phyloP scores from a whole-genome alignment of 2,329 filamentous ascomycete genomes.

The Aspergillus sergii region DNA sequence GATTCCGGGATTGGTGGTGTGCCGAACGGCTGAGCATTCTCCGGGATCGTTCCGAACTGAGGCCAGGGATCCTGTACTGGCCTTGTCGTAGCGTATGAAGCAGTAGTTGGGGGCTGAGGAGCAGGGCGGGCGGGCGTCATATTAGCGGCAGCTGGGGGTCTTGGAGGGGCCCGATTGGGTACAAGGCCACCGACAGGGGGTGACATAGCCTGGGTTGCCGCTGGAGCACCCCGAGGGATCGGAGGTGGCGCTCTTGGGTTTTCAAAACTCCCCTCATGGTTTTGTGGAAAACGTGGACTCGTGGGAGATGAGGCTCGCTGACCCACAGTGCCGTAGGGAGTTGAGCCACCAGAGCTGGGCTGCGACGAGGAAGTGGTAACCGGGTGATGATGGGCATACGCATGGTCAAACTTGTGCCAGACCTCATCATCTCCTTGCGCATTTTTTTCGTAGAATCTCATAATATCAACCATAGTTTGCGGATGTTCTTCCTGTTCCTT shows the following conservation, averaged over 20 bases:
- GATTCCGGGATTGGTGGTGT: slow-evolving; percentile 57
- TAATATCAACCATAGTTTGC: slow-evolving; percentile 91
- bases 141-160: slow-evolving; percentile 64
- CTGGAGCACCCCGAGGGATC: slow-evolving; percentile 61
- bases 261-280: slow-evolving; percentile 92
- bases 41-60: not conserved
- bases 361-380: slow-evolving; percentile 41
- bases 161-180: slow-evolving; percentile 82
- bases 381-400: slow-evolving; percentile 59
- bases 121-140: slow-evolving; percentile 46
- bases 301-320: slow-evolving; percentile 74
- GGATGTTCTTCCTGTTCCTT: slow-evolving; percentile 95
- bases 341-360: slow-evolving; percentile 45
- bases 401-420: slow-evolving; percentile 95
- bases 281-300: slow-evolving; percentile 85
- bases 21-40: slow-evolving; percentile 39
- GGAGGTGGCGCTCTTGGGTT: slow-evolving; percentile 93
- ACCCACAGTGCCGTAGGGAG: slow-evolving; percentile 54
- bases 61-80: slow-evolving; percentile 57
- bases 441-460: slow-evolving; percentile 96
- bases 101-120: slow-evolving; percentile 44
- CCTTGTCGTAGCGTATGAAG: slow-evolving; percentile 49
- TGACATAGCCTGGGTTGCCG: slow-evolving; percentile 53
- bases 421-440: slow-evolving; percentile 83
- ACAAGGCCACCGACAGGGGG: slow-evolving; percentile 60